Evolutionary conservation across 352 stramenopile species (phyloP).

Genomic region (Saprolegnia diclina): DNA sequence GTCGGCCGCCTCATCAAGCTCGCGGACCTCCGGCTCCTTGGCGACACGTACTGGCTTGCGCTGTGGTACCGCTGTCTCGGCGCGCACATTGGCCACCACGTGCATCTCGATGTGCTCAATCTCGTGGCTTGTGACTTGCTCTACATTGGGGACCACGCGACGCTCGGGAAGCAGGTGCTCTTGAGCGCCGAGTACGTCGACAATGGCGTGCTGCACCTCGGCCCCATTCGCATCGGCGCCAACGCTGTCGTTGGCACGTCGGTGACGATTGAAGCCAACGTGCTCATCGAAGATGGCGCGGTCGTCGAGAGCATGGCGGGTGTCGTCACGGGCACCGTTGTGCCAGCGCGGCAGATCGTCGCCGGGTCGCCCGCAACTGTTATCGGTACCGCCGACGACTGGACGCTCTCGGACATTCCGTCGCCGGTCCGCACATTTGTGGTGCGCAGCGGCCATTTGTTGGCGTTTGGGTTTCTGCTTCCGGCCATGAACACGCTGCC

Average conservation of each 20-base stretch:
- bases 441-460: neutral
- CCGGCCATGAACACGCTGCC: neutral
- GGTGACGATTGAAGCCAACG: neutral
- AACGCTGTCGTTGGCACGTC: neutral
- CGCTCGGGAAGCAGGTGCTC: neutral
- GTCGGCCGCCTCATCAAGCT: neutral
- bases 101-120: neutral
- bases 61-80: neutral
- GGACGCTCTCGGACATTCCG: neutral
- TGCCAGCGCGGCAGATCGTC: neutral
- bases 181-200: neutral
- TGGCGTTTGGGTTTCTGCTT: neutral
- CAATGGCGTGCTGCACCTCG: neutral
- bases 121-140: neutral
- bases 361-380: neutral
- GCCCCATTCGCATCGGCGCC: slow-evolving; percentile 7
- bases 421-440: neutral
- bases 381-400: neutral
- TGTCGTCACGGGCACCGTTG: neutral
- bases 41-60: neutral
- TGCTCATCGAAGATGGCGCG: slow-evolving; percentile 5
- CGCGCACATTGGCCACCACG: neutral
- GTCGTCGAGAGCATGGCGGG: neutral
- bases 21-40: neutral
- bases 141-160: neutral